Evolutionary conservation across 768 basidiomycete species (phyloP), one percentile per base, ranked within the genome.

Genomic region (Mycena floridula): DNA sequence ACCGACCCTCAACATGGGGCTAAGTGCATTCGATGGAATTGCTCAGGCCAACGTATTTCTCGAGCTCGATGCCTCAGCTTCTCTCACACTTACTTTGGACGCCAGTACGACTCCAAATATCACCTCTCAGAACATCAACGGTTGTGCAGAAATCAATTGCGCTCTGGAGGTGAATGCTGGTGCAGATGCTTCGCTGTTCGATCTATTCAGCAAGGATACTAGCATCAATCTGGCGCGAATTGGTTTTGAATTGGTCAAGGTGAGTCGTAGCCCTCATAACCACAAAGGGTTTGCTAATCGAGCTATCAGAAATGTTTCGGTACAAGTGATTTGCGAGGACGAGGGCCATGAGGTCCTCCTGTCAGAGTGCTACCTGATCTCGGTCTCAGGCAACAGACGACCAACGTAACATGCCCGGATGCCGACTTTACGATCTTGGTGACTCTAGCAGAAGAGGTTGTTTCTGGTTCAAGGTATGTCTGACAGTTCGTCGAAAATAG

Each of bases 151-250:
- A 13, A 50, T 68, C 35, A 54, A 50, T 23, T 58, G 63, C 0
- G 64, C 52, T 0, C 44, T 74, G 22, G 57, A 59, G 37, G 66
- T 70, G 25, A 68, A 65, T 45, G 67, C 64, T 16, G 69, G 69
- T 2, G 72, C 70, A 3, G 52, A 62, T 30, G 68, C 58, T 5
- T 46, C 52, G 23, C 69, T 74, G 55, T 72, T 72, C 47, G 59
- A 59, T 5, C 45, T 74, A 1, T 72, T 73, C 55, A 55, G 67
- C 43, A 47, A 50, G 13, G 56, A 40, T 20, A 64, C 60, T 0
- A 51, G 57, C 45, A 54, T 68, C 9, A 42, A 56, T 7, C 48
- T 74, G 24, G 70, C 69, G 49, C 54, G 45, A 30, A 65, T 65
- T 47, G 51, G 66, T 7, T 68, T 67, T 40, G 55, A 65, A 27